These are phyloP conservation scores for Esteya vermicola DNA, from an alignment of 2,329 filamentous ascomycete species.

Conservation along the genomic window DNA sequence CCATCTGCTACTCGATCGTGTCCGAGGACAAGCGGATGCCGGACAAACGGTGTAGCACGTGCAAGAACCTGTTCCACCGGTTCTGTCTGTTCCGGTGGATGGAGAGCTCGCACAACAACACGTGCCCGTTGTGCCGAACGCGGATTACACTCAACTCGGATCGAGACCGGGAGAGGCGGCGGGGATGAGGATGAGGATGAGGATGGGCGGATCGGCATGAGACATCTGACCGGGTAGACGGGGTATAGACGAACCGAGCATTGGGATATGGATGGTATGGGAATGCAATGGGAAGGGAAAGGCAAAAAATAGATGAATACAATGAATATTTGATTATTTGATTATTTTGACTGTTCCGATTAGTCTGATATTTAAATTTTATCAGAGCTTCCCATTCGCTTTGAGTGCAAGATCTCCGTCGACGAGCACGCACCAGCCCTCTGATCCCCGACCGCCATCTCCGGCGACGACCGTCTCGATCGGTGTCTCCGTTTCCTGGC, in stretches of 20 bases:
- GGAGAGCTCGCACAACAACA: constrained; percentile 79
- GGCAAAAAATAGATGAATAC: not conserved
- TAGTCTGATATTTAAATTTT: no score
- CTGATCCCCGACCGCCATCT: constrained; percentile 47
- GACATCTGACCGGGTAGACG: no score
- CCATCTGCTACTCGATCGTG: constrained; percentile 94
- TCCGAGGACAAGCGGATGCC: constrained; percentile 78
- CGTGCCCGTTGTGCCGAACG: constrained; percentile 85
- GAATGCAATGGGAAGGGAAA: no score
- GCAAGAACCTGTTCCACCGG: constrained; percentile 86
- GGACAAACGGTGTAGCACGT: constrained; percentile 82
- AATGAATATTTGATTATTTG: not conserved
- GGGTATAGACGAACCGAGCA: no score
- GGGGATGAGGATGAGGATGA: not conserved
- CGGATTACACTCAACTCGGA: constrained; percentile 48
- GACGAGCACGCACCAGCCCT: constrained; percentile 81
- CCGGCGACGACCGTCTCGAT: constrained; percentile 60
- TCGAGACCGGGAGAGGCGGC: not conserved
- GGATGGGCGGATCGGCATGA: no score
- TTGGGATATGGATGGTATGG: no score
- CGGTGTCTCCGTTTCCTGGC: constrained; percentile 24
- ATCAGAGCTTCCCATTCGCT: constrained; percentile 35
- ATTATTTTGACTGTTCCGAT: no score
- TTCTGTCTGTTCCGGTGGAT: constrained; percentile 95
- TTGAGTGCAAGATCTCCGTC: constrained; percentile 57